Percentiles rank a stretch among this genome's conserved stretches.
Evolutionary conservation across 2,329 filamentous ascomycete species (phyloP).

Genomic region (Venturia aucupariae): DNA sequence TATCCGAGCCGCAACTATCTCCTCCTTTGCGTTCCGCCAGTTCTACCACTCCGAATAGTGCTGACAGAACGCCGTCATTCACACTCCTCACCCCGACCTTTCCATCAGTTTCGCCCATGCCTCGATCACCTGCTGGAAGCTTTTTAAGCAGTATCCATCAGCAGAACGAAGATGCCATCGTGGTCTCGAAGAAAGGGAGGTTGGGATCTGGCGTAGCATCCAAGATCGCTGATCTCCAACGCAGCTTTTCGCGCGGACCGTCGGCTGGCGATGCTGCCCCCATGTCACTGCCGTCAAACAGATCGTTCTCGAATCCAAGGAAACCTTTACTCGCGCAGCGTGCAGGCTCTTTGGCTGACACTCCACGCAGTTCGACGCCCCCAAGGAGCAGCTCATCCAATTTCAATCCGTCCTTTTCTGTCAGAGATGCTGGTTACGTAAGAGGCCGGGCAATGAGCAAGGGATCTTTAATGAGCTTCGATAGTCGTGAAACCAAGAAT

Average conservation of each 20-base stretch:
- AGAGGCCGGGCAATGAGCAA: conserved; percentile 12
- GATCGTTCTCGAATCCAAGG: conserved; percentile 5
- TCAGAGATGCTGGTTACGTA: not conserved
- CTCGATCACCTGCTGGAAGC: not conserved
- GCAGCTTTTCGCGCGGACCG: conserved; percentile 9
- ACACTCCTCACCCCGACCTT: conserved; percentile 2
- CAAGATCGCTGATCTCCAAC: conserved; percentile 14
- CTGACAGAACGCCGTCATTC: not conserved
- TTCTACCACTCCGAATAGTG: not conserved
- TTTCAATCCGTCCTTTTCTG: not conserved
- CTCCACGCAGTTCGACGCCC: not conserved
- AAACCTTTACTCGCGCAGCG: not conserved
- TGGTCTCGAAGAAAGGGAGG: not conserved
- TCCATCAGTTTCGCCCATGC: not conserved
- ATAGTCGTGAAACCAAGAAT: not conserved
- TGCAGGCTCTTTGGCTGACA: conserved; percentile 5
- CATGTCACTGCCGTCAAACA: not conserved
- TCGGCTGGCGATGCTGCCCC: not conserved
- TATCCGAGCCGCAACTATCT: not conserved
- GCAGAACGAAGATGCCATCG: conserved; percentile 3
- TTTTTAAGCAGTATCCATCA: not conserved
- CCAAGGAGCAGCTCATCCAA: conserved; percentile 1
- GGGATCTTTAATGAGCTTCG: conserved; percentile 5
- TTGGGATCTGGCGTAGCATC: conserved; percentile 1
- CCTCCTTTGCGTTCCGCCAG: not conserved